Evolutionary conservation across 2,329 filamentous ascomycete genomes (phyloP).

Genomic region (Elsinoe arachidis): DNA sequence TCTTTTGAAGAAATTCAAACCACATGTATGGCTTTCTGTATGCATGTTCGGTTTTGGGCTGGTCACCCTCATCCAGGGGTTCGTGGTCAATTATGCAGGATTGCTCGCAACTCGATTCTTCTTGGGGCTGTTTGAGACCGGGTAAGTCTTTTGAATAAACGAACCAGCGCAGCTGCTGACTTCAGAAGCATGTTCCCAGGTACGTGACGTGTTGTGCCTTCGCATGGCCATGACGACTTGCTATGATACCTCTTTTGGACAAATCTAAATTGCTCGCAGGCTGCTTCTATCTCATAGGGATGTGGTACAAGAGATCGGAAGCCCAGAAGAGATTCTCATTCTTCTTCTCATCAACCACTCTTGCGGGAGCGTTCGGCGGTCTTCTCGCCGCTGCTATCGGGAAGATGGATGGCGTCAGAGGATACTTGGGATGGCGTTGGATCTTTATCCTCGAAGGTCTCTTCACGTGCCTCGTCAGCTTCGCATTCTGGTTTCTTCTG

Average conservation of each 20-base stretch:
- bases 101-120: constrained; percentile 76
- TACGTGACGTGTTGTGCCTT: too few species aligned
- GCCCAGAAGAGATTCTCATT: constrained; percentile 88
- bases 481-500: constrained; percentile 40
- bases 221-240: too few species aligned
- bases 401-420: constrained; percentile 66
- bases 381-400: constrained; percentile 78
- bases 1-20: constrained; percentile 44
- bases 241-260: too few species aligned
- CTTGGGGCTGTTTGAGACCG: constrained; percentile 53
- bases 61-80: constrained; percentile 64
- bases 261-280: too few species aligned
- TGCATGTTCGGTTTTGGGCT: constrained; percentile 84
- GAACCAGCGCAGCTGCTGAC: too few species aligned
- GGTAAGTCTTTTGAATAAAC: too few species aligned
- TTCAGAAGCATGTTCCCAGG: constrained; percentile 53
- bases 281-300: constrained; percentile 34
- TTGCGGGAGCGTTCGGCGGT: constrained; percentile 78
- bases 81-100: constrained; percentile 68
- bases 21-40: constrained; percentile 42
- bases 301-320: constrained; percentile 84
- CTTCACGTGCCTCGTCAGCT: constrained; percentile 36
- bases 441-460: constrained; percentile 64
- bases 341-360: constrained; percentile 77
- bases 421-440: constrained; percentile 70